Percentiles rank a stretch among this genome's conserved stretches.
Conservation (phyloP, 352 stramenopile genomes). For the Globisporangium heterothallicum region DNA sequence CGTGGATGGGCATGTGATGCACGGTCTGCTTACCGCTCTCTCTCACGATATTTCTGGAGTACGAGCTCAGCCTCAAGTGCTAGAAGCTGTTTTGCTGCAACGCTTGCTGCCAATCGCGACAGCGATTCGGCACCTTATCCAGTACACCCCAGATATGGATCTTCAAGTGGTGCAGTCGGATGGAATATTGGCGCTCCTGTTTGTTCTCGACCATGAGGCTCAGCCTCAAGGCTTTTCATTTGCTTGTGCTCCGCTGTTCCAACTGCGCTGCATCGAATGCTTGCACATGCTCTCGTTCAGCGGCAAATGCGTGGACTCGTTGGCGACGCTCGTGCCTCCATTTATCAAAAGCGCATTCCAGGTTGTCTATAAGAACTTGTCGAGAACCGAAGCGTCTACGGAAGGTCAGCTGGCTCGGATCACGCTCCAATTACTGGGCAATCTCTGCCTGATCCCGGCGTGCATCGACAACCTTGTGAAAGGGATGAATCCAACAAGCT, state of each 20-base stretch:
- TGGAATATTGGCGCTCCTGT: conserved; percentile 65
- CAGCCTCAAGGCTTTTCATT: conserved; percentile 80
- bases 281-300: conserved; percentile 87
- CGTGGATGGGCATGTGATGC: conserved; percentile 67
- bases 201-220: conserved; percentile 77
- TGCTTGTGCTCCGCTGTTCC: conserved; percentile 61
- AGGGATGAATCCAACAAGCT: conserved; percentile 74
- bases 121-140: conserved; percentile 73
- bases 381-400: conserved; percentile 70
- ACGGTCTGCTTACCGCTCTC: conserved; percentile 59
- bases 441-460: conserved; percentile 79
- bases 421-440: conserved; percentile 76
- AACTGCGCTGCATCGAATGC: conserved; percentile 81
- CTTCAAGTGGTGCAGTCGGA: conserved; percentile 74
- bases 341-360: conserved; percentile 85
- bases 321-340: conserved; percentile 68
- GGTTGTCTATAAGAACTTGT: conserved; percentile 79
- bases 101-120: conserved; percentile 73
- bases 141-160: conserved; percentile 83
- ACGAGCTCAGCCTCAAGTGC: conserved; percentile 53
- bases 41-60: conserved; percentile 71
- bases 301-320: conserved; percentile 65
- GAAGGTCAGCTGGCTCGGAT: conserved; percentile 77
- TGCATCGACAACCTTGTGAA: conserved; percentile 87
- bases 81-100: conserved; percentile 67